Evolutionary conservation across 768 basidiomycete species (phyloP).

Genomic region (Pleurotus djamor): DNA sequence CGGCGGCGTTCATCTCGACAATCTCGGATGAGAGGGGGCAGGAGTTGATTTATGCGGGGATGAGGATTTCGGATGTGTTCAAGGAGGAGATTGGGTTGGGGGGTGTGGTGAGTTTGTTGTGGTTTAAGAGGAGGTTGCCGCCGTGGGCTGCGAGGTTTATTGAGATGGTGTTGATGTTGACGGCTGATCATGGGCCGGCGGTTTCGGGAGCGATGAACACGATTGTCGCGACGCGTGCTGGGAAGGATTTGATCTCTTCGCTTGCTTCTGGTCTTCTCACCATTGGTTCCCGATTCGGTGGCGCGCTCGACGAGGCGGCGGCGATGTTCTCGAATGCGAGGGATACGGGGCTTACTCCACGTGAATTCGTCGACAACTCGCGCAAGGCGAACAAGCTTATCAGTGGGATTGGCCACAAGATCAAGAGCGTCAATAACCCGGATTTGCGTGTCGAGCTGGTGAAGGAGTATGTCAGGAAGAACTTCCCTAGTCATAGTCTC

Average conservation of each 20-base stretch:
- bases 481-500: constrained; percentile 94
- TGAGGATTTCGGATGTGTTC: constrained; percentile 99
- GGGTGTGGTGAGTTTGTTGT: constrained; percentile 92
- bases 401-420: constrained; percentile 99
- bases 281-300: constrained; percentile 97
- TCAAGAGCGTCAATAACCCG: constrained; percentile 98
- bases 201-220: constrained; percentile 99
- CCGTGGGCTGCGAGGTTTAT: constrained; percentile 97
- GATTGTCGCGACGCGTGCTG: constrained; percentile 98
- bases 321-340: constrained; percentile 92
- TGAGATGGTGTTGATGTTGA: constrained; percentile 99
- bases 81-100: constrained; percentile 96
- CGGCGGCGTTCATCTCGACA: constrained; percentile 97
- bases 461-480: constrained; percentile 92
- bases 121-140: constrained; percentile 97
- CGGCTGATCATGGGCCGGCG: constrained; percentile 96
- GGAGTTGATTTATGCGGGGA: constrained; percentile 97
- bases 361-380: constrained; percentile 95
- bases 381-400: constrained; percentile 95
- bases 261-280: constrained; percentile 95
- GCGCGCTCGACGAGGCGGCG: constrained; percentile 97
- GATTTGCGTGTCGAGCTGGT: constrained; percentile 91
- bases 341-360: constrained; percentile 91
- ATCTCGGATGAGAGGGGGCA: constrained; percentile 99
- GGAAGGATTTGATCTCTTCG: constrained; percentile 97